phyloP scores from a whole-genome alignment of 257 asterid species.

The Solanum piurae region DNA sequence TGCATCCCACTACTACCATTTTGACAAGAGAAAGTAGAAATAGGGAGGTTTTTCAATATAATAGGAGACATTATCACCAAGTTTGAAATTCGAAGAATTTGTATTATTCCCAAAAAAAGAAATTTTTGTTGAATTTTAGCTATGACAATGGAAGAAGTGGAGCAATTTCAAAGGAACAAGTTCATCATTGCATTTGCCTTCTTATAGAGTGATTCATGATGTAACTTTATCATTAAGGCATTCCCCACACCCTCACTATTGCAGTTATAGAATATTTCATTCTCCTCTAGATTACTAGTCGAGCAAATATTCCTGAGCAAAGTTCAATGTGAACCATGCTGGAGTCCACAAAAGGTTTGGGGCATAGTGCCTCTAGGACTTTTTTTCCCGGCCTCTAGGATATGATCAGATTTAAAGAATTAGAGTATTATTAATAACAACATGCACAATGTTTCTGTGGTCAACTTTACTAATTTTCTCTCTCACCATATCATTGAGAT shows the following conservation, averaged over 20 bases:
- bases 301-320: neutral
- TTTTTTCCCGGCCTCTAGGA: neutral
- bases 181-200: neutral
- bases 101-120: neutral
- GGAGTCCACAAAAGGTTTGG: neutral
- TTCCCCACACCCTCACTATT: neutral
- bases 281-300: neutral
- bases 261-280: neutral
- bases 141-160: neutral
- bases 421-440: neutral
- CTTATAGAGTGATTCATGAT: neutral
- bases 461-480: neutral
- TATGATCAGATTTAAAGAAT: neutral
- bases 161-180: neutral
- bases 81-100: neutral
- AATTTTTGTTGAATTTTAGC: neutral
- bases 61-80: neutral
- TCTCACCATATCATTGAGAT: neutral
- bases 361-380: neutral
- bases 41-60: neutral
- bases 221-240: neutral
- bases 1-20: neutral
- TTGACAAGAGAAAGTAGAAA: neutral
- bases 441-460: neutral
- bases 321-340: neutral